Evolutionary conservation across 176 grass and related monocot species (phyloP).

Genomic region (Puccinellia tenuiflora): DNA sequence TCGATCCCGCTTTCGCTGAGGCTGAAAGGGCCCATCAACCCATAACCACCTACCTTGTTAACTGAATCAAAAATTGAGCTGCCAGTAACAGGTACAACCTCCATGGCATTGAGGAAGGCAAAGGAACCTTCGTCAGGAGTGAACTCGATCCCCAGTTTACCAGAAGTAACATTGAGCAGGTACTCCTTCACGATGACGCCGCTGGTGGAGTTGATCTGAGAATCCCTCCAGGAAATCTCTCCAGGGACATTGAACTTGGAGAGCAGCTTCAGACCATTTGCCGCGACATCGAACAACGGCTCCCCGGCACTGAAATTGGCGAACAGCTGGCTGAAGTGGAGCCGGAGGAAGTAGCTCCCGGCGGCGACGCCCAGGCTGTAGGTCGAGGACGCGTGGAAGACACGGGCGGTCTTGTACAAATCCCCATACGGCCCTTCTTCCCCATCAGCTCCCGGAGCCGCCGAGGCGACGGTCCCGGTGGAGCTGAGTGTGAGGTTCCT

Average conservation of each 20-base stretch:
- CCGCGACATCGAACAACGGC: slow-evolving; percentile 54
- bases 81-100: slow-evolving; percentile 49
- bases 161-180: slow-evolving; percentile 56
- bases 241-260: slow-evolving; percentile 57
- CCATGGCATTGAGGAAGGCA: slow-evolving; percentile 81
- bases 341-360: slow-evolving; percentile 72
- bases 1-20: slow-evolving; percentile 49
- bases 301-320: slow-evolving; percentile 36
- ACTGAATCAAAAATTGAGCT: slow-evolving; percentile 47
- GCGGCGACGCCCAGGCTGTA: slow-evolving; percentile 52
- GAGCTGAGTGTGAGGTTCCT: slow-evolving; percentile 51
- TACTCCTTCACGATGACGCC: slow-evolving; percentile 72
- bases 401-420: slow-evolving; percentile 63
- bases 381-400: slow-evolving; percentile 54
- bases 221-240: slow-evolving; percentile 44
- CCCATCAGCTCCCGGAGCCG: slow-evolving; percentile 10
- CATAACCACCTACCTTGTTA: slow-evolving; percentile 61
- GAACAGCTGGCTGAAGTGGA: slow-evolving; percentile 76
- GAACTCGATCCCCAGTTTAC: slow-evolving; percentile 55
- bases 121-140: slow-evolving; percentile 44
- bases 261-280: slow-evolving; percentile 70
- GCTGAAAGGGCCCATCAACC: slow-evolving; percentile 37
- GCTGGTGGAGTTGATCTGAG: slow-evolving; percentile 47
- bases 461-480: slow-evolving; percentile 34
- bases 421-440: slow-evolving; percentile 27